Evolutionary conservation across 1,284 basidiomycete species (phyloP), one percentile per base, ranked within the genome.

Genomic region (Sporisorium graminicola): DNA sequence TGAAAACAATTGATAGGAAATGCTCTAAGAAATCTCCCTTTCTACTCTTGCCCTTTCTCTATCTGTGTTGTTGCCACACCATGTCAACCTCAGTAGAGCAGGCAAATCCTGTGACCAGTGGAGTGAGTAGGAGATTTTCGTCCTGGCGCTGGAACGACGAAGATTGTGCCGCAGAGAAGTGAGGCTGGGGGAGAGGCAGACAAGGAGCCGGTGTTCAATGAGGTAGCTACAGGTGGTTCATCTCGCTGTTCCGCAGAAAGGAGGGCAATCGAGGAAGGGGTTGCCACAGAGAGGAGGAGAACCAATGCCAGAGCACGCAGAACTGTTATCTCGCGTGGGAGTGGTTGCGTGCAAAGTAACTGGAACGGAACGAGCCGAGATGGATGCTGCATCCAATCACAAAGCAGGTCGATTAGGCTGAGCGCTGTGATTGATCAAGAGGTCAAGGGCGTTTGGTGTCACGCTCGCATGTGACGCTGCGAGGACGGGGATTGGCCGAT

Each of bases 401-500:
- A 33, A 37, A 7, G 43, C 59, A 27, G 24, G 49, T 33, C 50
- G 50, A 52, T 60, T 53, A 60, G 50, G 13, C n/a, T 43, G 58
- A 35, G 60, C 60, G 35, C 33, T 62, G 52, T 59, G 58, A 59
- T 55, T 62, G 49, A 50, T 5, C 31, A 31, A 33, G 29, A 0
- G 47, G 7, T 0, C 26, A 5, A 13, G 10, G 18, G 29, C n/a
- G n/a, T 7, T 13, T n/a, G 4, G 31, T 49, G 50, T 52, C 31
- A n/a, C 33, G 24, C 53, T 55, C 40, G 40, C 35, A 35, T 53
- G 61, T 49, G 57, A 13, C 3, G 51, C 52, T 59, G 44, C 35
- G 20, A 13, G 14, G 26, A 61, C 65, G 65, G 65, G 53, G 58
- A 52, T 44, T 60, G 29, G 31, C 65, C 65, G 65, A 66, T 60